Evolutionary conservation across 1,284 basidiomycete species (phyloP).

Genomic region (Clitocybe nebularis): DNA sequence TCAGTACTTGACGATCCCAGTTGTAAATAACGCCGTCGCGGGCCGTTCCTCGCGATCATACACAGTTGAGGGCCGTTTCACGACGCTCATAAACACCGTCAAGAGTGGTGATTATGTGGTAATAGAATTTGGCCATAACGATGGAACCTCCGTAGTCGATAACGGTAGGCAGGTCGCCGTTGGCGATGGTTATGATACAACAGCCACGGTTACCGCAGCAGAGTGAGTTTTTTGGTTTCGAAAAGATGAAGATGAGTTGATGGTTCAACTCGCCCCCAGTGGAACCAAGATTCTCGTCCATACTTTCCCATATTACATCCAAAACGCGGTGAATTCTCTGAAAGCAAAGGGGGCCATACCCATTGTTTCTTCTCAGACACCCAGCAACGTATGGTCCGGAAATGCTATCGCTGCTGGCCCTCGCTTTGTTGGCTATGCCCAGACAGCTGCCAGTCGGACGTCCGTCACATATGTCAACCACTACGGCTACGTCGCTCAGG

Average conservation of each 20-base stretch:
- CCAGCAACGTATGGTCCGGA: slow-evolving; percentile 41
- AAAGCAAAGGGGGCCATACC: slow-evolving; percentile 44
- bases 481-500: slow-evolving; percentile 38
- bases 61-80: slow-evolving; percentile 42
- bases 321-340: slow-evolving; percentile 38
- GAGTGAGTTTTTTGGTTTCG: slow-evolving; percentile 27
- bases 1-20: slow-evolving; percentile 37
- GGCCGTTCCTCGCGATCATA: slow-evolving; percentile 45
- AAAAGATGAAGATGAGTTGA: background rate
- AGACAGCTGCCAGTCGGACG: slow-evolving; percentile 34
- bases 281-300: slow-evolving; percentile 32
- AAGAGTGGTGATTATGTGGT: slow-evolving; percentile 39
- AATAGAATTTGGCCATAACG: slow-evolving; percentile 44
- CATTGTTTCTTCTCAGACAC: slow-evolving; percentile 47
- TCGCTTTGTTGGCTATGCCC: slow-evolving; percentile 45
- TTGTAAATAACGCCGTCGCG: slow-evolving; percentile 42
- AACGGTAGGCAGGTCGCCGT: slow-evolving; percentile 36
- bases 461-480: slow-evolving; percentile 43
- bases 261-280: slow-evolving; percentile 17
- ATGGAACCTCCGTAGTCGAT: slow-evolving; percentile 33
- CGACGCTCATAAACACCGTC: slow-evolving; percentile 33
- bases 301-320: slow-evolving; percentile 38
- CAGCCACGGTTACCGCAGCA: slow-evolving; percentile 28
- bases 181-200: slow-evolving; percentile 32
- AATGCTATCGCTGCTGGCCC: slow-evolving; percentile 30